Conservation (phyloP, 2,329 filamentous ascomycete species). For the Pseudocercospora pini-densiflorae region DNA sequence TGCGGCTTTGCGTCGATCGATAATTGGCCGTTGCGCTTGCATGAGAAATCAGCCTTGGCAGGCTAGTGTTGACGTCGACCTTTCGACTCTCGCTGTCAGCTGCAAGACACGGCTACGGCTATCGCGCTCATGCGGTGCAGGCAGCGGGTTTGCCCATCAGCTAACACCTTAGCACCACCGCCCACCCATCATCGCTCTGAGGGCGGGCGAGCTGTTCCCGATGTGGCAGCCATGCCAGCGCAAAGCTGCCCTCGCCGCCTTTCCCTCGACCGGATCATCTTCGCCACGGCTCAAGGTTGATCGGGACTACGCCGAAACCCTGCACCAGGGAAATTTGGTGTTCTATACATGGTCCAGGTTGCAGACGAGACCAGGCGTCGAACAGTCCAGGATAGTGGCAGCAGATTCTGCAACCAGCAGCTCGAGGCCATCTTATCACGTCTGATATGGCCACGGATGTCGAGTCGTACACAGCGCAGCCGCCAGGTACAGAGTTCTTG, state of each 20-base stretch:
- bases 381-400: constrained; percentile 8
- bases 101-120: neutral
- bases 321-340: constrained; percentile 1
- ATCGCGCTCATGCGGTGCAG: constrained; percentile 1
- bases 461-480: constrained; percentile 16
- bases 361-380: constrained; percentile 2
- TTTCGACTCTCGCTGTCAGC: constrained; percentile 1
- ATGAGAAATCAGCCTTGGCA: neutral
- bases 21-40: neutral
- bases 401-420: constrained; percentile 6
- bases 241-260: neutral
- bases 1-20: constrained; percentile 3
- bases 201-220: neutral
- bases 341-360: constrained; percentile 14
- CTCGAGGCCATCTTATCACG: constrained; percentile 2
- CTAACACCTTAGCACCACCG: neutral
- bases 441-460: constrained; percentile 23
- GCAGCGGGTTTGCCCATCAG: neutral
- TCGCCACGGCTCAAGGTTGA: constrained; percentile 17
- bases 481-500: constrained; percentile 24
- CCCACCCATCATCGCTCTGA: neutral
- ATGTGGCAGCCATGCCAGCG: neutral
- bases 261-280: constrained; percentile 5
- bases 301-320: neutral
- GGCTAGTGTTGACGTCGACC: constrained; percentile 5